Conservation (phyloP, 495 filamentous ascomycete species). For the Pseudoneurospora amorphoporcata region DNA sequence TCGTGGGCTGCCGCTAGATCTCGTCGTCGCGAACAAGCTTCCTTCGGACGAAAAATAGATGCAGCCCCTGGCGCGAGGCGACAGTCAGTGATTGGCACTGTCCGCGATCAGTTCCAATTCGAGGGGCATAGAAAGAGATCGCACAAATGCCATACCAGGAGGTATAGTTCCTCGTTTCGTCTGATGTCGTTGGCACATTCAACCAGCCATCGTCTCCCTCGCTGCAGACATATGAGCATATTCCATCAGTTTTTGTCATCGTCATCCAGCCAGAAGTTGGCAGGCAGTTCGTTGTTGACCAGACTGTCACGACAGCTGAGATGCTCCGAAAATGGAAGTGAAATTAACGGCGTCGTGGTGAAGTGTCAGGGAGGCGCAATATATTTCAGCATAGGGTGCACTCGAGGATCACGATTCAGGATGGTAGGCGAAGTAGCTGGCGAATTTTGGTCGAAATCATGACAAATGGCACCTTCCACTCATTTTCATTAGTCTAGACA, state of each 20-base stretch:
- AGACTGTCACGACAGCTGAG: background rate
- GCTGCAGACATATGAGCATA: background rate
- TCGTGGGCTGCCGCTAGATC: background rate
- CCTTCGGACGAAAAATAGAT: background rate
- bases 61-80: background rate
- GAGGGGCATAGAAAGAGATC: background rate
- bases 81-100: background rate
- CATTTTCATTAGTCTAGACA: background rate
- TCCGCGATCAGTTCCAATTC: background rate
- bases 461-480: background rate
- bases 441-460: background rate
- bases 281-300: background rate
- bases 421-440: background rate
- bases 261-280: background rate
- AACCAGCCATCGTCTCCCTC: background rate
- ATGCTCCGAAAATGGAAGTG: background rate
- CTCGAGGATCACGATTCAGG: background rate
- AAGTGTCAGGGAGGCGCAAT: background rate
- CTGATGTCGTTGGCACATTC: background rate
- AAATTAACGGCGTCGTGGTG: background rate
- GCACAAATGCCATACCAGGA: background rate
- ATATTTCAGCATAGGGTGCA: background rate
- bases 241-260: background rate
- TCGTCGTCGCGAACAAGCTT: background rate
- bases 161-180: background rate